These are phyloP conservation scores for Panaeolus papilionaceus DNA, from an alignment of 768 basidiomycete genomes.

Conservation along the genomic window DNA sequence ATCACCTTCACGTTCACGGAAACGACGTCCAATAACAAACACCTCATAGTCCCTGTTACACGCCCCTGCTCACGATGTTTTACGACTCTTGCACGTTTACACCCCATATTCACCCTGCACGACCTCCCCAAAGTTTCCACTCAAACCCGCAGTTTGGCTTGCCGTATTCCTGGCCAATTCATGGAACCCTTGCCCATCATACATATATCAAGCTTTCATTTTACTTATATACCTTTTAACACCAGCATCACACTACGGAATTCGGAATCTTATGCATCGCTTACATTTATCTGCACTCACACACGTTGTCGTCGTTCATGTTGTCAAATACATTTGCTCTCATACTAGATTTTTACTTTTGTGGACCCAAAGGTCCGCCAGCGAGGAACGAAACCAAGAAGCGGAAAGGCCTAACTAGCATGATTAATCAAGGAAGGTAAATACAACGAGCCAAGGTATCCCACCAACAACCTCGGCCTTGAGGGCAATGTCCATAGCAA, in stretches of 20 bases:
- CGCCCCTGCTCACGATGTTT: background rate
- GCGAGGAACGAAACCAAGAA: background rate
- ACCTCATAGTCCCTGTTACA: background rate
- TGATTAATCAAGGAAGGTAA: constrained; percentile 3
- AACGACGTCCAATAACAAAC: constrained; percentile 1
- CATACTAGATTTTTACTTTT: constrained; percentile 3
- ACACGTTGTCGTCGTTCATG: constrained; percentile 11
- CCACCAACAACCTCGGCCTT: background rate
- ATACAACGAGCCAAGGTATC: background rate
- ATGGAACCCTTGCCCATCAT: constrained; percentile 9
- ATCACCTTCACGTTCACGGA: constrained; percentile 12
- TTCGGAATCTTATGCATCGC: constrained; percentile 6
- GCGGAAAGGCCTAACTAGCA: background rate
- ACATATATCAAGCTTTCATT: background rate
- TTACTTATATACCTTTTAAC: constrained; percentile 8
- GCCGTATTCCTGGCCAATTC: background rate
- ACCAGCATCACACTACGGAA: constrained; percentile 1
- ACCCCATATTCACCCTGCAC: background rate
- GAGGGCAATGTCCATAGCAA: constrained; percentile 1
- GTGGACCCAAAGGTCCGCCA: background rate
- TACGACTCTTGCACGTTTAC: constrained; percentile 3
- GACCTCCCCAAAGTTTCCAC: background rate
- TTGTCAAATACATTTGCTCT: constrained; percentile 11
- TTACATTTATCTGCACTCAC: background rate
- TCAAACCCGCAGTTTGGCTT: constrained; percentile 11